Percentiles rank a stretch among this genome's conserved stretches.
Evolutionary conservation across 2,329 filamentous ascomycete genomes (phyloP).

Genomic region (Pestalotiopsis sp.): DNA sequence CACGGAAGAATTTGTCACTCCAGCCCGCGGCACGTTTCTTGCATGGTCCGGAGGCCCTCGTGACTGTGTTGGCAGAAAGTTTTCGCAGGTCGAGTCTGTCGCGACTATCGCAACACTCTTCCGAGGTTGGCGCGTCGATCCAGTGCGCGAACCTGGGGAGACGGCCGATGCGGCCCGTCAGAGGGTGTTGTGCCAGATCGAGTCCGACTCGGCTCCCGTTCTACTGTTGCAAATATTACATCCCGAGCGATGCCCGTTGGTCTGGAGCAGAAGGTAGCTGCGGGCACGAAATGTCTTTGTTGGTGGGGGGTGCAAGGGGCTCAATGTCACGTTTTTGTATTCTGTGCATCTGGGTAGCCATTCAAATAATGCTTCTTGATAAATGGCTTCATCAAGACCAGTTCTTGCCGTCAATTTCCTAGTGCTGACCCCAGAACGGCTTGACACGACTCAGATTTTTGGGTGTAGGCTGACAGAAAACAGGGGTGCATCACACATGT

Average conservation of each 20-base stretch:
- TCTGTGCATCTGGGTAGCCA: too few relatives aligned
- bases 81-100: slow-evolving; percentile 21
- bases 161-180: neutral
- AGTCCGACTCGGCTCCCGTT: neutral
- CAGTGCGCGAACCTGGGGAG: slow-evolving; percentile 18
- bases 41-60: slow-evolving; percentile 23
- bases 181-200: slow-evolving; percentile 8
- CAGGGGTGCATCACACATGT: too few relatives aligned
- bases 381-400: too few relatives aligned
- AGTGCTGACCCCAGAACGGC: too few relatives aligned
- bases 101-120: slow-evolving; percentile 18
- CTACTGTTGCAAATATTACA: slow-evolving; percentile 16
- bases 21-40: slow-evolving; percentile 16
- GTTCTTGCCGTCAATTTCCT: too few relatives aligned
- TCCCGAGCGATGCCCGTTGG: slow-evolving; percentile 11
- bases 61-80: slow-evolving; percentile 23
- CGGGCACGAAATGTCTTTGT: neutral
- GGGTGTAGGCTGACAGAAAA: too few relatives aligned
- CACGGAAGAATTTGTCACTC: slow-evolving; percentile 13
- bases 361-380: too few relatives aligned
- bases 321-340: too few relatives aligned
- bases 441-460: too few relatives aligned
- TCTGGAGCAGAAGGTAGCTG: slow-evolving; percentile 6
- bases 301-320: too few relatives aligned
- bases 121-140: slow-evolving; percentile 24